Conservation (phyloP, 106 monocot species). For the Agapanthus africanus region DNA sequence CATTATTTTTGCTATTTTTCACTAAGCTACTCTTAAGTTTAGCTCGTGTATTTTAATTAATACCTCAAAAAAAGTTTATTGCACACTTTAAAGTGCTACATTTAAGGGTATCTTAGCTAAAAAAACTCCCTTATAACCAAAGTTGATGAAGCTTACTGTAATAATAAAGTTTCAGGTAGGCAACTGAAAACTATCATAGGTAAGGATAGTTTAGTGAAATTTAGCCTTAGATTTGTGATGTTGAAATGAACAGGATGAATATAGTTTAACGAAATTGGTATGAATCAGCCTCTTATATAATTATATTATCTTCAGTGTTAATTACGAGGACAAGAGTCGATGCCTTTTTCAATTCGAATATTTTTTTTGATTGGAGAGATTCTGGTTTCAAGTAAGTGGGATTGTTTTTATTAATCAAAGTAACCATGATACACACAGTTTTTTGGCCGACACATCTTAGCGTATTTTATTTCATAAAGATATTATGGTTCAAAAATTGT, state of each 20-base stretch:
- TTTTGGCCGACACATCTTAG: background rate
- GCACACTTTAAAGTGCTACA: background rate
- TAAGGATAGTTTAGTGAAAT: no score
- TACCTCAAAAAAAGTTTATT: no score
- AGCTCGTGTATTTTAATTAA: no score
- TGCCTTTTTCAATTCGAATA: no score
- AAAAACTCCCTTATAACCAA: no score
- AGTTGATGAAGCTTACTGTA: no score
- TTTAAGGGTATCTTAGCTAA: background rate
- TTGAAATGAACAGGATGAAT: background rate
- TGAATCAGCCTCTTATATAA: background rate
- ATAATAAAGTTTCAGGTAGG: no score
- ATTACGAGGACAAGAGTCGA: background rate
- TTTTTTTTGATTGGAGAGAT: no score
- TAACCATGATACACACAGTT: no score
- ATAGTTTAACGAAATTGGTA: background rate
- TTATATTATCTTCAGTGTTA: background rate
- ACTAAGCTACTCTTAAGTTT: background rate
- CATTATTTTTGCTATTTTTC: background rate
- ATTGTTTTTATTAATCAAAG: no score
- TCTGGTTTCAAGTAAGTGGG: no score
- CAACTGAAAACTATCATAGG: no score
- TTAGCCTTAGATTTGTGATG: background rate
- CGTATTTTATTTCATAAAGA: background rate
- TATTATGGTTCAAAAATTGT: background rate